Evolutionary conservation across 2,329 filamentous ascomycete genomes (phyloP), one percentile per base, ranked within the genome.

Genomic region (Capronia epimyces): DNA sequence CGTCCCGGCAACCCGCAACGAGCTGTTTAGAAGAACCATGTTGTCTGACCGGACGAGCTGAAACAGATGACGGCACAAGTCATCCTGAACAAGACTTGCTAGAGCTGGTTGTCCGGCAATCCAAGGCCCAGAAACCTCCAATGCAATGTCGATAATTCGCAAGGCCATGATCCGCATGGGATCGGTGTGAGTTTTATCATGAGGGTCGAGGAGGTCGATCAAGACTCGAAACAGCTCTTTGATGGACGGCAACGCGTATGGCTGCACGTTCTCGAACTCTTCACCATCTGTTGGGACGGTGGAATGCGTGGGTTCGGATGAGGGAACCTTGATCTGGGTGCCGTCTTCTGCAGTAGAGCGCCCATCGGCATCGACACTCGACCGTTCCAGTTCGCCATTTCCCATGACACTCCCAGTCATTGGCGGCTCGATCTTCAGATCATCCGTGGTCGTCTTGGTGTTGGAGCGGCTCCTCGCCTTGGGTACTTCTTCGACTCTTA

Each of bases 101-200:
- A 98, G 74, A 51, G 86, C 88, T 4, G 91, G 90, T 66, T 98
- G 93, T 57, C 87, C 86, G 43, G 90, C 88, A 65, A 98, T 96
- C 6, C 90, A 95, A 3, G 93, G 91, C 0, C 93, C 93, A 1
- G 93, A 89, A 51, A 98, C 91, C 69, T 98, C 93, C 18, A 98
- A 79, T 1, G 93, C 93, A 39, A 98, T 93, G 67, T 98, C 93
- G 49, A 98, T 93, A 57, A 98, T 97, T 37, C 93, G 83, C 59
- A 98, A 73, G 15, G 93, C 93, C 90, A 98, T 98, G 34, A 98
- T 89, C 61, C 91, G 82, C 85, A 97, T 93, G 1, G 88, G 85
- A 65, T 98, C 93, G 2, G 89, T 94, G 67, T 96, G 88, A 61
- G 91, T 87, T 46, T 82, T 84, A 68, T 97, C 91, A 64, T 95